These are phyloP conservation scores for Blastocystis sp. DNA, from an alignment of 352 stramenopile genomes.

Conservation along the genomic window DNA sequence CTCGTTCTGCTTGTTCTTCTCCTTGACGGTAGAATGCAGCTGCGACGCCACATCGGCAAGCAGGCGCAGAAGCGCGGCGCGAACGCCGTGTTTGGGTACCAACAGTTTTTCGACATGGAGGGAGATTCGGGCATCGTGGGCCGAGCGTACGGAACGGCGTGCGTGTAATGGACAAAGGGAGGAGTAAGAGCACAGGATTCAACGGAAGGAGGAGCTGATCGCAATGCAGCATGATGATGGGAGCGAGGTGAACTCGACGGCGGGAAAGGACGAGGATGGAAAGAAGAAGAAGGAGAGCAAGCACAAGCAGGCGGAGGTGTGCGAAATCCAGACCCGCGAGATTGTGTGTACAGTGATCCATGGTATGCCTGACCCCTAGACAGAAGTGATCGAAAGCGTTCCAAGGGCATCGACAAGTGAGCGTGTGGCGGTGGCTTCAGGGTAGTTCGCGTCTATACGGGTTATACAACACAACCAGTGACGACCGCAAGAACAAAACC, in stretches of 20 bases:
- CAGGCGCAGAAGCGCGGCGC: constrained; percentile 91
- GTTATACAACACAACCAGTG: constrained; percentile 41
- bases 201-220: constrained; percentile 77
- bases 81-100: constrained; percentile 94
- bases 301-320: not conserved
- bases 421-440: not conserved
- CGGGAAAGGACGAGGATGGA: not conserved
- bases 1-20: constrained; percentile 78
- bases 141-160: constrained; percentile 88
- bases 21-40: constrained; percentile 60
- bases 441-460: constrained; percentile 51
- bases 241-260: not conserved
- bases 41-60: constrained; percentile 83
- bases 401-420: constrained; percentile 48
- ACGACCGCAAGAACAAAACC: constrained; percentile 51
- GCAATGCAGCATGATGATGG: constrained; percentile 28
- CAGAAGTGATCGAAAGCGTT: constrained; percentile 16
- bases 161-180: constrained; percentile 76
- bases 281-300: not conserved
- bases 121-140: constrained; percentile 93
- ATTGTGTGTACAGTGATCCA: constrained; percentile 22
- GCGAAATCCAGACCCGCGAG: constrained; percentile 65
- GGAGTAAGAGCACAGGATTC: constrained; percentile 76
- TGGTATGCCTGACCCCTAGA: not conserved
- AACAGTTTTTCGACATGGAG: constrained; percentile 97